Base-by-base conservation (phyloP, 371 early-diverging fungal genomes). In the Mortierella sp. region DNA sequence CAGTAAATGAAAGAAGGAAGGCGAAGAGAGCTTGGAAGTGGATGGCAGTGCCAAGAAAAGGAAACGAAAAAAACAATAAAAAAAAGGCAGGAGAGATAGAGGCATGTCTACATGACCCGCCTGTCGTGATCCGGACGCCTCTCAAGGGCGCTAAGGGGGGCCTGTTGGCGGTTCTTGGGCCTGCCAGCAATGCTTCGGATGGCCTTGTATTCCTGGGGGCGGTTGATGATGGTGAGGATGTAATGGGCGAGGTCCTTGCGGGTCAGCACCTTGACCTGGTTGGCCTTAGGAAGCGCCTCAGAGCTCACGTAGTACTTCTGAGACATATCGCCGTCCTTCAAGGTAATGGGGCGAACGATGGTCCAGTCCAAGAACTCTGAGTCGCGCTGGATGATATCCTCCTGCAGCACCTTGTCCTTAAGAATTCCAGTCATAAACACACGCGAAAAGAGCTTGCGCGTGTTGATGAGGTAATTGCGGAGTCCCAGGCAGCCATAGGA, bases 401-500 rank as follows among this genome's bases (percentile, higher is more conserved):
- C 86, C 44, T 86, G 86, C 8, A 86, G 71, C 26, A 79, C 82
- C 68, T 86, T 86, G 72, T 86, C 86, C 75, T 86, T 86, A 52
- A 86, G 78, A 34, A 86, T 86, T 7, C 82, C 82, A 2, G 80
- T 82, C 86, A 86, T 86, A 73, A 86, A 82, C 54, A 86, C 72
- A 14, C 82, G 80, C 16, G 82, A 82, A 60, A 86, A 86, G 6
- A 86, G 76, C 9, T 60, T 74, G 42, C 82, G 74, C 24, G 86
- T 86, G 60, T 57, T 81, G 76, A 82, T 77, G 31, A 86, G 70
- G 50, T 81, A 70, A 76, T 80, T 79, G 24, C 86, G 82, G 21
- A 86, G 82, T n/a, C 86, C 86, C 16, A 77, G 75, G 63, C 86
- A 86, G 38, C 86, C 86, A 19, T 86, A 86, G 3, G 86, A 86